Evolutionary conservation across 2,329 filamentous ascomycete species (phyloP), one percentile per base, ranked within the genome.

Genomic region (Domatiomyces catenatus): DNA sequence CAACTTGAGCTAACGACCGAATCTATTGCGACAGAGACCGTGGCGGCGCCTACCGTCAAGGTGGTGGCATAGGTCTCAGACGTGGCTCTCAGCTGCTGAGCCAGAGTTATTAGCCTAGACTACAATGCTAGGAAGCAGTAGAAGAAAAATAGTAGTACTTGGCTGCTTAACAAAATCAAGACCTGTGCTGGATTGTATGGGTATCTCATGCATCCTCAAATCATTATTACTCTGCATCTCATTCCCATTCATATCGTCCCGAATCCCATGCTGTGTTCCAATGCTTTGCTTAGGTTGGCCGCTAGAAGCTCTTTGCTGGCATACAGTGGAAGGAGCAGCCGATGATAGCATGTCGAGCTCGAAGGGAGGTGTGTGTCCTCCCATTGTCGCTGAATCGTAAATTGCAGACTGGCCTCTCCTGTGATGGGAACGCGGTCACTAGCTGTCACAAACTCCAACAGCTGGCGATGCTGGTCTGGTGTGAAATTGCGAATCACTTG

Each of bases 401-500:
- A 20, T 19, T 45, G 19, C 8, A 45, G 8, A n/a, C 43, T 26
- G 8, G 43, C 43, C 18, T 45, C 43, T 45, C 92, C 92, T 18
- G 86, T 88, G 0, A 94, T 85, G 0, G 92, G 92, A 1, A 96
- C 78, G 1, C 92, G 77, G 62, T 95, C 89, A 59, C 83, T 90
- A 0, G 90, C 90, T 12, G 92, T 98, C 26, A 98, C 89, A 61
- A 98, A 98, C 64, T 95, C 88, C 28, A 98, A 73, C 32, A 98
- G 69, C 60, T 79, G 80, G 48, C 80, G 77, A 66, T 83, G 83
- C 72, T 89, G 83, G 44, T 76, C 72, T 15, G 82, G 74, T 8
- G 67, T 59, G 50, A 69, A 72, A 15, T 64, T 66, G 56, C 76
- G 76, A 1, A 94, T 84, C 6, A 95, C 75, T 10, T 74, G 74